Evolutionary conservation across 2,329 filamentous ascomycete genomes (phyloP).

Genomic region (Phialophora expanda): DNA sequence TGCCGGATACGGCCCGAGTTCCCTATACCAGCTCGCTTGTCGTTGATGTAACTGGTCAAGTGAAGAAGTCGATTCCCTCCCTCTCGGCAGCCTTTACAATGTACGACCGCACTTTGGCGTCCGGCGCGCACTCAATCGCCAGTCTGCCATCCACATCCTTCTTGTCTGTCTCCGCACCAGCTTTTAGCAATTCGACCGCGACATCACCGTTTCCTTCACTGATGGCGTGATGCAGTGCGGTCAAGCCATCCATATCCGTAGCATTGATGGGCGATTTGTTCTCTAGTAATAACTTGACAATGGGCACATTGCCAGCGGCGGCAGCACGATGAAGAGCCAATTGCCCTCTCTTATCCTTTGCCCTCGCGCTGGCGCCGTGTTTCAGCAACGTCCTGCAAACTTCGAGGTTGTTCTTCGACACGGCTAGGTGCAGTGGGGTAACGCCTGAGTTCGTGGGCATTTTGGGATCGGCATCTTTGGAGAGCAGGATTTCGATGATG

Average conservation of each 20-base stretch:
- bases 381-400: constrained; percentile 77
- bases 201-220: constrained; percentile 73
- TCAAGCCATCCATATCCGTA: constrained; percentile 80
- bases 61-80: constrained; percentile 74
- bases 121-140: constrained; percentile 82
- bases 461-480: constrained; percentile 55
- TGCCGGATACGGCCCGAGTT: not conserved
- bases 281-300: constrained; percentile 78
- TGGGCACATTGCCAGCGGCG: constrained; percentile 84
- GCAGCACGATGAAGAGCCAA: constrained; percentile 90
- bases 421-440: constrained; percentile 89
- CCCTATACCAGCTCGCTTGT: not conserved
- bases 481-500: constrained; percentile 53
- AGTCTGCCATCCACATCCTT: constrained; percentile 72
- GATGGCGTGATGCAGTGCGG: constrained; percentile 79
- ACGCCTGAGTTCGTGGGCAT: constrained; percentile 55
- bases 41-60: not conserved
- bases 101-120: constrained; percentile 78
- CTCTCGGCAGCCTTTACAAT: constrained; percentile 78
- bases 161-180: constrained; percentile 81
- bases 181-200: constrained; percentile 79
- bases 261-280: constrained; percentile 79
- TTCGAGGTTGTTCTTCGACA: constrained; percentile 87
- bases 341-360: constrained; percentile 86
- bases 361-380: constrained; percentile 75